Base-by-base conservation (phyloP, 177 flowering plant genomes). In the Tripterygium wilfordii region DNA sequence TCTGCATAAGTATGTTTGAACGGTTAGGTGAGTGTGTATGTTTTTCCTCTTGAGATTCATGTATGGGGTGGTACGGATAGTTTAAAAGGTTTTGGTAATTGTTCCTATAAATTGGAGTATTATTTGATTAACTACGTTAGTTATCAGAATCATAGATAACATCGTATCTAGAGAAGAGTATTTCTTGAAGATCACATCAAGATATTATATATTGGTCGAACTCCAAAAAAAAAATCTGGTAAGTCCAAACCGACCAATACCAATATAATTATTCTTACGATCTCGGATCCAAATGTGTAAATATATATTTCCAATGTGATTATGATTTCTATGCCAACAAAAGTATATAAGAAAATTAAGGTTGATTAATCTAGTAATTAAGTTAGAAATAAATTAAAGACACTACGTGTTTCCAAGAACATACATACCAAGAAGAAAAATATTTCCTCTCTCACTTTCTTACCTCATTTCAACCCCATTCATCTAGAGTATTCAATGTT, bases 341-440 rank as follows among this genome's bases (percentile, higher is more conserved):
- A n/a, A n/a, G n/a, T n/a, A n/a, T n/a, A n/a, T n/a, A n/a, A n/a
- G n/a, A n/a, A n/a, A n/a, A n/a, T n/a, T n/a, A n/a, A n/a, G n/a
- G n/a, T n/a, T n/a, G n/a, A n/a, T n/a, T n/a, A n/a, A n/a, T n/a
- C n/a, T n/a, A n/a, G n/a, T n/a, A n/a, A n/a, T n/a, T n/a, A n/a
- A n/a, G n/a, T n/a, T n/a, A n/a, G n/a, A n/a, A n/a, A n/a, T n/a
- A 30, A 30, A 30, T 7, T 6, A 30, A 30, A 30, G 7, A 30
- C 33, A 30, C 7, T 10, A 40, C 48, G 53, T 52, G 61, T 52
- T 57, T 47, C 42, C 62, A 48, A 63, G 58, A 46, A 49, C 36
- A 35, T 30, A 28, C 31, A 47, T 53, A 40, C 57, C 45, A 45
- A 21, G 21, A 27, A 10, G 9, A 14, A 26, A 39, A 36, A n/a